These are phyloP conservation scores for Fusarium floridanum DNA, from an alignment of 2,329 filamentous ascomycete species.

Conservation along the genomic window DNA sequence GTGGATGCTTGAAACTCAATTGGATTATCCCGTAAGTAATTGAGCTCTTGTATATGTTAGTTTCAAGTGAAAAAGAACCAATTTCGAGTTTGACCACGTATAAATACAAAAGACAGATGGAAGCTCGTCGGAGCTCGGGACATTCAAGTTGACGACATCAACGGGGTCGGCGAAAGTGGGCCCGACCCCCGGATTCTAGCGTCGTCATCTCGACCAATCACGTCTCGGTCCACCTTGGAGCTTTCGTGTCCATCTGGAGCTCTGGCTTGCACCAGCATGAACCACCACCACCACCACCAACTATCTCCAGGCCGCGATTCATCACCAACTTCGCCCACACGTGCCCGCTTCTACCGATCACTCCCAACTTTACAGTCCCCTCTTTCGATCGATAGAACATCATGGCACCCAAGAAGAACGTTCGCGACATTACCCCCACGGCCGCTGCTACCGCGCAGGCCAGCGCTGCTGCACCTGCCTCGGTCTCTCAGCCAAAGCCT, in stretches of 20 bases:
- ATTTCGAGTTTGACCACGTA: not conserved
- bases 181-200: conserved; percentile 23
- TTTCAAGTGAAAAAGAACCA: conserved; percentile 5
- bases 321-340: conserved; percentile 18
- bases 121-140: conserved; percentile 16
- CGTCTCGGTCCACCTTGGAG: conserved; percentile 44
- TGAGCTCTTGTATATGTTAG: not conserved
- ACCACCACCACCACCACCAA: conserved; percentile 24
- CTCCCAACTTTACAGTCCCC: not conserved
- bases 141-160: conserved; percentile 34
- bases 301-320: conserved; percentile 12
- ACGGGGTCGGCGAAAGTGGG: conserved; percentile 9
- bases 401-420: conserved; percentile 67
- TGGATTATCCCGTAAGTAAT: not conserved
- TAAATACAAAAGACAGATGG: not conserved
- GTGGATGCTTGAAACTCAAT: not conserved
- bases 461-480: conserved; percentile 46
- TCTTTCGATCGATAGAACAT: conserved; percentile 5
- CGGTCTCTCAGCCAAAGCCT: conserved; percentile 43
- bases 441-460: conserved; percentile 50
- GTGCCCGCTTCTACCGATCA: conserved; percentile 11
- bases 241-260: conserved; percentile 54
- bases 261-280: conserved; percentile 25
- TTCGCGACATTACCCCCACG: conserved; percentile 50
- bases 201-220: conserved; percentile 49